phyloP scores from a whole-genome alignment of 2,329 filamentous ascomycete genomes.

The Trichoderma harzianum region DNA sequence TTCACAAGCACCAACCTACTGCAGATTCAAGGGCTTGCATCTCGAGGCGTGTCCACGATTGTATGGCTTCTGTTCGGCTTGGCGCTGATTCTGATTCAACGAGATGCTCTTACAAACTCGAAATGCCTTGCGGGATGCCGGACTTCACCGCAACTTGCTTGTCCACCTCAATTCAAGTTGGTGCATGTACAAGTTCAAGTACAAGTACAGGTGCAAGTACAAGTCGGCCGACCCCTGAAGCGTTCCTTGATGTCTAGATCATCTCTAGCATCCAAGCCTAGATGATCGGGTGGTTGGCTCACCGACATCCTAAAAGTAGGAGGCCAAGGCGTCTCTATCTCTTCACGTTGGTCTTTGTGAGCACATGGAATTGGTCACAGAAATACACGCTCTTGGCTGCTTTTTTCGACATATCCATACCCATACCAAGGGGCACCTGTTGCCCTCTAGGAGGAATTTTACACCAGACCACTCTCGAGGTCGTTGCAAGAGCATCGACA shows the following conservation, averaged over 20 bases:
- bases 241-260: not conserved
- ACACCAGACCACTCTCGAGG: not conserved
- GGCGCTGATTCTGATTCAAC: not conserved
- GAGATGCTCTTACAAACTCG: not conserved
- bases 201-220: too few relatives aligned
- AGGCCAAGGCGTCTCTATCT: not conserved
- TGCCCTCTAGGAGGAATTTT: not conserved
- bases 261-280: not conserved
- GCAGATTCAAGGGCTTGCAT: not conserved
- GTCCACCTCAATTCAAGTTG: not conserved
- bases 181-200: not conserved
- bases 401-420: not conserved
- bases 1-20: not conserved
- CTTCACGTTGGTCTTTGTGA: not conserved
- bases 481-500: not conserved
- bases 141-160: constrained; percentile 13
- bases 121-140: not conserved
- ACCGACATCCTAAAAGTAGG: not conserved
- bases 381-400: not conserved
- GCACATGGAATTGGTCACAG: not conserved
- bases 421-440: not conserved
- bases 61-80: not conserved
- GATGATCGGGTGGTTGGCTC: not conserved
- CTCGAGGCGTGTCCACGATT: not conserved
- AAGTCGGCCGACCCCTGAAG: not conserved